Evolutionary conservation across 345 rosid species (phyloP), one percentile per base, ranked within the genome.

Genomic region (Euclidium syriacum): DNA sequence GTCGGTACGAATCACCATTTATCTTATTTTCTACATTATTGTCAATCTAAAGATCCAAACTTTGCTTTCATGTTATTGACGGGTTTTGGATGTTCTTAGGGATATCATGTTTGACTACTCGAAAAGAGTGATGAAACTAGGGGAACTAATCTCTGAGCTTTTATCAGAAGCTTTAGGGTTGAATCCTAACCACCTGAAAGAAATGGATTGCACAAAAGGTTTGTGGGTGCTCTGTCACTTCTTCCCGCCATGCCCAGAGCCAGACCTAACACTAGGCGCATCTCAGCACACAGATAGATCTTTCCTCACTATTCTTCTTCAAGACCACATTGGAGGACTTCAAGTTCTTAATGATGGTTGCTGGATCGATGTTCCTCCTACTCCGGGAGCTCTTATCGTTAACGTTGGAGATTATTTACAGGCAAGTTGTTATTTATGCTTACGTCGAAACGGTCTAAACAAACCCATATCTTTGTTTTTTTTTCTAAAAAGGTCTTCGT

Each of bases 101-200:
- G 83, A 73, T 1, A 68, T 75, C 43, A 12, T 73, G 59, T 22
- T 73, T 36, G 80, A 80, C 4, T 82, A 80, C 72, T 54, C 79
- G 0, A 55, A 73, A 41, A 51, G 43, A 51, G 74, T 80, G 34
- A 71, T 10, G 68, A 38, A 50, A 12, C 26, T 84, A 29, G 83
- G 81, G 0, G 20, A 17, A 10, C 14, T 68, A 5, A 32, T 85
- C 10, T 64, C 83, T 20, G 81, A 79, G 65, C 51, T 80, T 33
- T 64, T 85, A 15, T 80, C 86, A 0, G 80, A 83, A 72, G 83
- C 83, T 36, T 74, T 85, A n/a, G 86, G 85, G 8, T 17, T 85
- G 67, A 67, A 56, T 8, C 61, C 76, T 16, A 61, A 70, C 20
- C 68, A 73, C 50, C 57, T 79, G 2, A 55, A 53, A 52, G 83